Conservation (phyloP, 2,329 filamentous ascomycete genomes). For the Ceratocystis ficicola region DNA sequence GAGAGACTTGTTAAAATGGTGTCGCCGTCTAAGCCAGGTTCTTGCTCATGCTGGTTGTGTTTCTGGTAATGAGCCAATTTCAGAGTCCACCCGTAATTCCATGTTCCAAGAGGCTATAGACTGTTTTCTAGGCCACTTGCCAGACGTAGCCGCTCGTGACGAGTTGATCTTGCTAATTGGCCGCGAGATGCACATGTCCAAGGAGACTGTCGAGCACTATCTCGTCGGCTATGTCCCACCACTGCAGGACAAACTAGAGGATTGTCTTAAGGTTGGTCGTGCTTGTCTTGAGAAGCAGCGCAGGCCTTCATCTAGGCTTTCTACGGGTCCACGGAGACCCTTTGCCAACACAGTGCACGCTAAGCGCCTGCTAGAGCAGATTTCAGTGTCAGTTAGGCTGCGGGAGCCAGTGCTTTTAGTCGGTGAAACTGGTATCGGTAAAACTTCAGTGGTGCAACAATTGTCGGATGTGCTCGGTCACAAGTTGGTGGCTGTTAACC, state of each 20-base stretch:
- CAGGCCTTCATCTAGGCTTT: slow-evolving; percentile 33
- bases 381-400: slow-evolving; percentile 68
- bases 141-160: slow-evolving; percentile 48
- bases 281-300: slow-evolving; percentile 49
- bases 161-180: slow-evolving; percentile 59
- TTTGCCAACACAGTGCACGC: slow-evolving; percentile 88
- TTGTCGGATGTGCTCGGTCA: slow-evolving; percentile 72
- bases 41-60: slow-evolving; percentile 50
- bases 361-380: slow-evolving; percentile 72
- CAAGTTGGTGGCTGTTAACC: slow-evolving; percentile 81
- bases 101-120: slow-evolving; percentile 92
- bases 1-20: slow-evolving; percentile 85
- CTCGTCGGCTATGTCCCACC: slow-evolving; percentile 59
- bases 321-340: slow-evolving; percentile 45
- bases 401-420: slow-evolving; percentile 87
- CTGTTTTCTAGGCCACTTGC: slow-evolving; percentile 75
- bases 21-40: slow-evolving; percentile 57
- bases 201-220: slow-evolving; percentile 68
- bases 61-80: slow-evolving; percentile 56
- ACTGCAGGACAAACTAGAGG: slow-evolving; percentile 47
- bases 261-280: slow-evolving; percentile 52
- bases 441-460: slow-evolving; percentile 92
- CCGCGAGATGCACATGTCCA: slow-evolving; percentile 75
- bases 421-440: slow-evolving; percentile 97
- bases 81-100: slow-evolving; percentile 59